Evolutionary conservation across 305 asterid species (phyloP), one percentile per base, ranked within the genome.

Genomic region (Plantago rigida): DNA sequence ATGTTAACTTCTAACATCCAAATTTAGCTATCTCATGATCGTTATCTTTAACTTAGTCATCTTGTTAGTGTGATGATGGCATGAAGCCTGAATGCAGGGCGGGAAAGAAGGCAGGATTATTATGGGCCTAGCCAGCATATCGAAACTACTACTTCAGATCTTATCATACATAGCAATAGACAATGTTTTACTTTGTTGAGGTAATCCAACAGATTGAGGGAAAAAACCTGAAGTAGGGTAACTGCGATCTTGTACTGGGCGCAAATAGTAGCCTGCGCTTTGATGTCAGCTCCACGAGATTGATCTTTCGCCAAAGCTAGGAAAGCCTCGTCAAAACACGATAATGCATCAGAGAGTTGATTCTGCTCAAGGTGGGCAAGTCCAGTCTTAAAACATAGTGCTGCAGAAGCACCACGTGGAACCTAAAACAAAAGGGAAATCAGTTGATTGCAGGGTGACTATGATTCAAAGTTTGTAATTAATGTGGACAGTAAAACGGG

Each of bases 201-300:
- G 11, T 17, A 9, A 47, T 47, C 9, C 3, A 55, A 31, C 24
- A 31, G 41, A 12, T 26, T n/a, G 22, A 56, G 13, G 15, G 67
- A 17, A 44, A 53, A 62, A 78, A 92, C 99, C 97, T 82, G 96
- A 60, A 93, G 97, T 73, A 93, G 94, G 72, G 99, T 87, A 60
- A 93, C 99, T 5, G 96, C 96, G 66, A 89, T 89, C 82, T 93
- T 93, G 80, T 89, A 89, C 69, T 93, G 99, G 67, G 99, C 99
- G 77, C 97, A 87, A 67, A 93, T 93, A 54, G 99, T 93, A 72
- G 97, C 99, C 77, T 93, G 99, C n/a, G 99, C 97, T 69, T 89
- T 93, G 62, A 85, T 87, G 75, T 89, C 99, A 70, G 86, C 97
- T 76, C 95, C 99, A 59, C 97, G 99, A 66, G 99, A 93, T 67